A percentile compares a stretch with the other conserved stretches of the same genome.
phyloP scores from a whole-genome alignment of 2,329 filamentous ascomycete genomes.

The Diaporthe sp. region DNA sequence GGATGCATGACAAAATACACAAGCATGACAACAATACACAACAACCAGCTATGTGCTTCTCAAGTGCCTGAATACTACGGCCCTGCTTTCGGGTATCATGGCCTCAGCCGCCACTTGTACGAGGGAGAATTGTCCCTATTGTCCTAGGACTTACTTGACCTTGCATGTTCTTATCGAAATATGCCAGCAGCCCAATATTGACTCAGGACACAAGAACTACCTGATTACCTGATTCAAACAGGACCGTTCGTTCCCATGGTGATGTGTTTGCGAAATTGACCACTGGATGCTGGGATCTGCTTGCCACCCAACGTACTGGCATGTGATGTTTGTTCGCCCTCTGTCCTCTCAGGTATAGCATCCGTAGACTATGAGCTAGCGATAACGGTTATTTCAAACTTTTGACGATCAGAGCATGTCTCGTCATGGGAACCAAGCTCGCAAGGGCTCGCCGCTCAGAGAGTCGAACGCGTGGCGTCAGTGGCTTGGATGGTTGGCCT shows the following conservation, averaged over 20 bases:
- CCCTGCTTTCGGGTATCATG: not conserved
- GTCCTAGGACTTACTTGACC: not conserved
- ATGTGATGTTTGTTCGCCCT: not conserved
- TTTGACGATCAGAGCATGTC: not conserved
- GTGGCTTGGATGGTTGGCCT: constrained; percentile 31
- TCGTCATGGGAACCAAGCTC: constrained; percentile 22
- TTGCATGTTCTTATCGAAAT: not conserved
- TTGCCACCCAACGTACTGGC: not conserved
- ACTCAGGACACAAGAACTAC: not conserved
- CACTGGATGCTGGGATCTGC: not conserved
- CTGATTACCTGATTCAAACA: too few species aligned
- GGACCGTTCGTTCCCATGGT: not conserved
- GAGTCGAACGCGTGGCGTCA: constrained; percentile 27
- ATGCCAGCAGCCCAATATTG: not conserved
- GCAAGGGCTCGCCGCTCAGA: not conserved
- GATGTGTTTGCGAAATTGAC: not conserved
- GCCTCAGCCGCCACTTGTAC: too few species aligned
- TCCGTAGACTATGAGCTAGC: not conserved
- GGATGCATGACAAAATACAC: not conserved
- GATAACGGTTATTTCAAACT: not conserved
- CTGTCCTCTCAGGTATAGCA: not conserved
- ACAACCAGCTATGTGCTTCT: not conserved
- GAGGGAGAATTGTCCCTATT: not conserved
- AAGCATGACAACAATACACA: not conserved
- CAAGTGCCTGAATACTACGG: too few species aligned